phyloP scores from a whole-genome alignment of 495 filamentous ascomycete species.

The Poronia punctata region DNA sequence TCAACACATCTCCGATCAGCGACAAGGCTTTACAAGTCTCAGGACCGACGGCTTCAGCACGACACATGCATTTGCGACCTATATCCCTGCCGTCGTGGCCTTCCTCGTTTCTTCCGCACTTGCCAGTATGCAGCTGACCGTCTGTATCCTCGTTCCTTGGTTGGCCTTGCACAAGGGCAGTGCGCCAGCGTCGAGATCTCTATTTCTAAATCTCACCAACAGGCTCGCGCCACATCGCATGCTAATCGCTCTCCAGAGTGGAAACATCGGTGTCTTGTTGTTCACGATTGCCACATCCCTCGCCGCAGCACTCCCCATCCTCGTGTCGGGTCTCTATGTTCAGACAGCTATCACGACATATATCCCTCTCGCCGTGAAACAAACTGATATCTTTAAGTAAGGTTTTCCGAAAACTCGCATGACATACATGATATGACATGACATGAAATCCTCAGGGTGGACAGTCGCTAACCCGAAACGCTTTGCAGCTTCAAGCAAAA shows the following conservation, averaged over 20 bases:
- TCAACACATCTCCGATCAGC: conserved; percentile 8
- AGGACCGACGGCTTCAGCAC: not conserved
- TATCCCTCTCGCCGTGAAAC: not conserved
- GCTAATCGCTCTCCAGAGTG: conserved; percentile 1
- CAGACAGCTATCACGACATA: not conserved
- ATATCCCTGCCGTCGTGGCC: conserved; percentile 10
- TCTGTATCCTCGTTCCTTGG: conserved; percentile 8
- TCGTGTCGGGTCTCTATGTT: conserved; percentile 12
- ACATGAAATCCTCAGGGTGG: no score
- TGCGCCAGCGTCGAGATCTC: conserved; percentile 6
- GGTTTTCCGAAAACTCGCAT: not conserved
- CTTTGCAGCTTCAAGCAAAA: conserved; percentile 1
- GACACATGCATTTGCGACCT: conserved; percentile 6
- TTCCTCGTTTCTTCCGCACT: conserved; percentile 6
- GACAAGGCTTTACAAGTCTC: conserved; percentile 6
- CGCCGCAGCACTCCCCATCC: conserved; percentile 8
- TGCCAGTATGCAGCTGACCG: conserved; percentile 4
- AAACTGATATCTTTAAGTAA: conserved; percentile 5
- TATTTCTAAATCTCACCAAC: conserved; percentile 6
- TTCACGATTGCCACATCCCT: conserved; percentile 6
- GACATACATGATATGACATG: no score
- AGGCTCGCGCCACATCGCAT: conserved; percentile 6
- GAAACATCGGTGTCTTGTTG: conserved; percentile 3
- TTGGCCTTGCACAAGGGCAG: conserved; percentile 6
- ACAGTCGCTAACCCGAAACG: not conserved